phyloP scores from a whole-genome alignment of 2,329 filamentous ascomycete genomes.

The Ophiostoma sp. region DNA sequence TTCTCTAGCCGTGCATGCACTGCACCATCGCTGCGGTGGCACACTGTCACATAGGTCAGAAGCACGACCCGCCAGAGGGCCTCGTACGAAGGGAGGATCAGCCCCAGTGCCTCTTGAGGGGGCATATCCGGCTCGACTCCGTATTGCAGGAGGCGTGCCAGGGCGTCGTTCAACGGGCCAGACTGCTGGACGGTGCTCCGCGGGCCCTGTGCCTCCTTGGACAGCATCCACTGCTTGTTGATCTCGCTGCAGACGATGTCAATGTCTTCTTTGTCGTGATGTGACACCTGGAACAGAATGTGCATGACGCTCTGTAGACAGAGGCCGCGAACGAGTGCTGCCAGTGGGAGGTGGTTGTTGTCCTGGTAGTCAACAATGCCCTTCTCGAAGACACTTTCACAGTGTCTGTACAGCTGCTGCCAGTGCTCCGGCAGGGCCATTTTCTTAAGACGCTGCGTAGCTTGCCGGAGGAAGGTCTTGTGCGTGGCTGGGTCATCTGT shows the following conservation, averaged over 20 bases:
- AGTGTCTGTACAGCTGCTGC: not conserved
- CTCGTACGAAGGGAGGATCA: not conserved
- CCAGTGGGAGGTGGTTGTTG: not conserved
- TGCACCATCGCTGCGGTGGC: not conserved
- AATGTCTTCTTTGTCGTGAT: not conserved
- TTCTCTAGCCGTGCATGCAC: not conserved
- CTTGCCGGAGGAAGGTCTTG: not conserved
- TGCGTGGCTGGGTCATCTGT: not conserved
- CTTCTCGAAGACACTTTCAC: too few species aligned
- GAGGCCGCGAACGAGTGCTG: not conserved
- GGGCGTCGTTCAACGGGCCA: not conserved
- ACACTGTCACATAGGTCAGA: not conserved
- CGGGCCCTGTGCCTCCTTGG: not conserved
- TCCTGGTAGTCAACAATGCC: not conserved
- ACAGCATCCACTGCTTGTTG: conserved; percentile 6
- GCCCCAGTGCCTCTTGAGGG: not conserved
- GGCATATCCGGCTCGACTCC: too few species aligned
- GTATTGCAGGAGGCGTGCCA: not conserved
- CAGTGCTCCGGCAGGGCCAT: not conserved
- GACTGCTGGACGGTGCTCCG: not conserved
- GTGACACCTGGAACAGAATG: not conserved
- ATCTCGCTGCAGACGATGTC: not conserved
- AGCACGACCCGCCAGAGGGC: not conserved
- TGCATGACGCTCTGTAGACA: not conserved
- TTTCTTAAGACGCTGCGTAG: not conserved